These are phyloP conservation scores for Sclerotinia subarctica DNA, from an alignment of 2,329 filamentous ascomycete species.

Conservation along the genomic window DNA sequence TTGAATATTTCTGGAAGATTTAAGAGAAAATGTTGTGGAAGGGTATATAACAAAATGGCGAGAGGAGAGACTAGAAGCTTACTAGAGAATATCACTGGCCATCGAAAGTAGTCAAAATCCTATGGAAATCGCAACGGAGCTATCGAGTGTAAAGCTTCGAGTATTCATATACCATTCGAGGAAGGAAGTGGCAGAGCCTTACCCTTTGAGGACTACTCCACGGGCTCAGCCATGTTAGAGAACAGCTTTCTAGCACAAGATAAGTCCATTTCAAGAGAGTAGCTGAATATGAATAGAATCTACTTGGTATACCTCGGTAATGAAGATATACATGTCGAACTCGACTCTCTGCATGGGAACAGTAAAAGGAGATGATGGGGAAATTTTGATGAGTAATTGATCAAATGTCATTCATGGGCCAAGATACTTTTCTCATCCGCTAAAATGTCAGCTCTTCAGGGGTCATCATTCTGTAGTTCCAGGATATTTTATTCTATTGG, in stretches of 20 bases:
- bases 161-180: background rate
- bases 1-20: background rate
- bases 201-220: background rate
- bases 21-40: background rate
- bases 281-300: background rate
- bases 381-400: slow-evolving; percentile 7
- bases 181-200: background rate
- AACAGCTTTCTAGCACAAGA: too few relatives aligned
- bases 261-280: background rate
- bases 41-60: background rate
- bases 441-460: background rate
- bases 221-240: too few relatives aligned
- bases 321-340: background rate
- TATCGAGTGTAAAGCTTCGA: background rate
- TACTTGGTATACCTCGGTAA: background rate
- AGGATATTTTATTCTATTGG: background rate
- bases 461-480: background rate
- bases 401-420: background rate
- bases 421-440: background rate
- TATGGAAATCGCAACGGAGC: background rate
- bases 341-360: too few relatives aligned
- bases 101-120: background rate
- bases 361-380: too few relatives aligned
- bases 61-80: background rate
- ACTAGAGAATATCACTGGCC: background rate